Conservation (phyloP, 2,329 filamentous ascomycete species). For the Ophioceras dolichostomum region DNA sequence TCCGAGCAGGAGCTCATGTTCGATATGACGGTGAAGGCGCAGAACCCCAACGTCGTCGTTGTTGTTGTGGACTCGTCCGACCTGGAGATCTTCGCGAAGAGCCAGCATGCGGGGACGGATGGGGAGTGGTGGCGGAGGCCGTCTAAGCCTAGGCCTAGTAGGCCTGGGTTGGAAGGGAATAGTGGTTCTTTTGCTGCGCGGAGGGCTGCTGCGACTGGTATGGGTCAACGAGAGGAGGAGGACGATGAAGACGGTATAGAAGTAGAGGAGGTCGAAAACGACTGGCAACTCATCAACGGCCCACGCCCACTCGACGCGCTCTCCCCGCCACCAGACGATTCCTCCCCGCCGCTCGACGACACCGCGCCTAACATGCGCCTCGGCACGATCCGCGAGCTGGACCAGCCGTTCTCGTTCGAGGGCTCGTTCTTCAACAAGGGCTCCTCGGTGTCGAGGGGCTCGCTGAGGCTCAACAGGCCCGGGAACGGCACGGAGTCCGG, state of each 20-base stretch:
- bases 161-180: too few species aligned
- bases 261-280: slow-evolving; percentile 12
- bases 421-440: slow-evolving; percentile 74
- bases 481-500: slow-evolving; percentile 85
- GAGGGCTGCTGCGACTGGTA: too few species aligned
- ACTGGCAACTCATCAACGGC: too few species aligned
- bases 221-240: too few species aligned
- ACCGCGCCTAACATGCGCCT: slow-evolving; percentile 75
- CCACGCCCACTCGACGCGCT: too few species aligned
- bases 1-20: slow-evolving; percentile 94
- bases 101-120: slow-evolving; percentile 67
- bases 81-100: slow-evolving; percentile 89
- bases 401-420: slow-evolving; percentile 80
- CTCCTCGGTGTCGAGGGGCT: slow-evolving; percentile 61
- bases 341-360: slow-evolving; percentile 54
- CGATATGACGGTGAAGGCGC: slow-evolving; percentile 74
- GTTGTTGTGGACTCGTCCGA: slow-evolving; percentile 80
- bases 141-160: too few species aligned
- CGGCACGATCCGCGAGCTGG: slow-evolving; percentile 77
- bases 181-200: slow-evolving; percentile 5
- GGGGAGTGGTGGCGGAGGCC: slow-evolving; percentile 45
- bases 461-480: slow-evolving; percentile 69
- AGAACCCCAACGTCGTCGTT: slow-evolving; percentile 87
- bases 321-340: slow-evolving; percentile 36
- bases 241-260: background rate